phyloP scores from a whole-genome alignment of 495 filamentous ascomycete genomes.

The Aspergillus leporis region DNA sequence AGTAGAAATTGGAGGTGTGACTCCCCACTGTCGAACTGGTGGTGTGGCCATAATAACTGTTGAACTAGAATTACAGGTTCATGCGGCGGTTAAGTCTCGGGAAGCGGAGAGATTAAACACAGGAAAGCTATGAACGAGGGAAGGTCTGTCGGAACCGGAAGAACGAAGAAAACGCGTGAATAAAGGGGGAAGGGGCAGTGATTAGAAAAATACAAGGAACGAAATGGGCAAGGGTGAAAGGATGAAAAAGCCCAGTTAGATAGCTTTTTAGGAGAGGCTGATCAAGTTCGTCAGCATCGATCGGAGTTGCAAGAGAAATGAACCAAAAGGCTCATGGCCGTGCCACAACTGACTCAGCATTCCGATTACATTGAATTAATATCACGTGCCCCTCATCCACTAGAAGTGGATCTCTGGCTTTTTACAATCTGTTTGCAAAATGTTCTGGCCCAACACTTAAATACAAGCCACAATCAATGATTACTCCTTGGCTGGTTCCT shows the following conservation, averaged over 20 bases:
- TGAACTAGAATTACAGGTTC: conserved; percentile 9
- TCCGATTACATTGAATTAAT: too few relatives aligned
- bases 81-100: conserved; percentile 18
- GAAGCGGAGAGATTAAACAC: conserved; percentile 29
- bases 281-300: background rate
- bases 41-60: conserved; percentile 53
- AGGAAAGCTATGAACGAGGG: conserved; percentile 4
- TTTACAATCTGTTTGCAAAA: too few relatives aligned
- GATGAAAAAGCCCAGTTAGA: background rate
- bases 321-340: background rate
- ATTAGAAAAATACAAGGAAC: background rate
- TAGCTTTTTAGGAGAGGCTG: background rate
- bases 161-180: conserved; percentile 5
- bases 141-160: background rate
- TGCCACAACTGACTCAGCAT: too few relatives aligned
- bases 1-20: conserved; percentile 81
- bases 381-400: too few relatives aligned
- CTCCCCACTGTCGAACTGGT: conserved; percentile 64
- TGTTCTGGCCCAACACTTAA: background rate
- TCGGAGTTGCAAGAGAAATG: background rate
- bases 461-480: background rate
- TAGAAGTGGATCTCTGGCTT: too few relatives aligned
- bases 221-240: background rate
- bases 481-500: background rate
- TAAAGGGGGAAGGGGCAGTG: background rate